Evolutionary conservation across 164 flowering plant species (phyloP), one percentile per base, ranked within the genome.

Genomic region (Magnolia changhungtana): DNA sequence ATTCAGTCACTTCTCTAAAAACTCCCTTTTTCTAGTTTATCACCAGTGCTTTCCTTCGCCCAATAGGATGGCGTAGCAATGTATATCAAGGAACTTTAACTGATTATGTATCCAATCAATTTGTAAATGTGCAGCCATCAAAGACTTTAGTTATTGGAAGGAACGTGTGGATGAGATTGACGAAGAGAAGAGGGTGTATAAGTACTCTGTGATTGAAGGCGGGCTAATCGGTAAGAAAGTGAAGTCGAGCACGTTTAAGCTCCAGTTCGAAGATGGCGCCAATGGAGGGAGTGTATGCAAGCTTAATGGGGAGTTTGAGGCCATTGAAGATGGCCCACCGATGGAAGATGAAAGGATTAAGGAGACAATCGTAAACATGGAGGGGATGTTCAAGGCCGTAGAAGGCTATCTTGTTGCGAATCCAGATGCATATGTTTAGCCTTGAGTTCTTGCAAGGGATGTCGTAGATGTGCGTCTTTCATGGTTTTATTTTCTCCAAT

Each of bases 121-220:
- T 21, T 16, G 9, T 63, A 20, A 19, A 29, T 16, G 18, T 37
- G 50, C 74, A 71, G 74, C 58, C 7, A 51, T 71, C 1, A 49
- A 49, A 31, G 58, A 52, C 23, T 69, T 65, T 16, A 55, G n/a
- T 45, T 58, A 75, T 10, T 67, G 51, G 77, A 75, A 68, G 55
- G 63, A 67, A 7, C 65, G 67, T 7, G 67, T 69, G 4, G 77
- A 67, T 9, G 52, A 45, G 20, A 52, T 75, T 3, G 77, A 75
- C 21, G 51, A 67, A 7, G 77, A 75, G 51, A 75, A 68, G 1
- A 20, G 7, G 13, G 50, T 58, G 65, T 24, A 24, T 6, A 68
- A 55, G n/a, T 75, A 51, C 72, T 51, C 77, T 18, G 50, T 75
- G n/a, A 51, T 75, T 18, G 77, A 75, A 8, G 77, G 77, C 8